phyloP scores from a whole-genome alignment of 176 grass and related monocot genomes.

The Hsuehochloa calcarea region DNA sequence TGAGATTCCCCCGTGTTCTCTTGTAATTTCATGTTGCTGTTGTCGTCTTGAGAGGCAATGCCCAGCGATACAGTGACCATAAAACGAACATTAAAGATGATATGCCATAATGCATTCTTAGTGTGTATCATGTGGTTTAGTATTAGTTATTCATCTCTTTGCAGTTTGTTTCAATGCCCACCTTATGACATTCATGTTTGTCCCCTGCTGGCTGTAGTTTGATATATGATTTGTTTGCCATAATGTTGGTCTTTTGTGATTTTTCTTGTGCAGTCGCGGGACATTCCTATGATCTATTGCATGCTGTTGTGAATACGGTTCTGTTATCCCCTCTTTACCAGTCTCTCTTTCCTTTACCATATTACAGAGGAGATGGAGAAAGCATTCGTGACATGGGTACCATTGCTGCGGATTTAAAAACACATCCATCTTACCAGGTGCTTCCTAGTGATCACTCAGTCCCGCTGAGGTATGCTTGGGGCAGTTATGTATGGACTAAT shows the following conservation, averaged over 20 bases:
- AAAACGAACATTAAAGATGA: background rate
- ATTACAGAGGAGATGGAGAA: conserved; percentile 43
- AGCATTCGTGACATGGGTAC: conserved; percentile 24
- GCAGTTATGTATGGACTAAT: background rate
- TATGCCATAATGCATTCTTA: background rate
- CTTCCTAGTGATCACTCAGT: conserved; percentile 37
- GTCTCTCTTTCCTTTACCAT: conserved; percentile 40
- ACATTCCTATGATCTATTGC: conserved; percentile 48
- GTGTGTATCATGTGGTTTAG: background rate
- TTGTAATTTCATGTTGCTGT: background rate
- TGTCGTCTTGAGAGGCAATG: background rate
- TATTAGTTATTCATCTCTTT: background rate
- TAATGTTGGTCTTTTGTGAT: conserved; percentile 16
- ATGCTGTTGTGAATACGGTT: conserved; percentile 44
- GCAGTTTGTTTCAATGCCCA: background rate
- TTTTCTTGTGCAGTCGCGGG: conserved; percentile 33
- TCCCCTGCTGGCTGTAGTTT: background rate
- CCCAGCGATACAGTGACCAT: background rate
- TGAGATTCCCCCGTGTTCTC: background rate
- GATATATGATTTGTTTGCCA: background rate
- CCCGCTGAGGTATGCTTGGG: conserved; percentile 50
- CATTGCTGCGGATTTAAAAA: conserved; percentile 41
- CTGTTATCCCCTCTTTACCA: conserved; percentile 45
- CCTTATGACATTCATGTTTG: background rate
- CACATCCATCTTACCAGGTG: conserved; percentile 33